phyloP scores from a whole-genome alignment of 2,329 filamentous ascomycete species.

The Phaeophleospora eucalypticola region DNA sequence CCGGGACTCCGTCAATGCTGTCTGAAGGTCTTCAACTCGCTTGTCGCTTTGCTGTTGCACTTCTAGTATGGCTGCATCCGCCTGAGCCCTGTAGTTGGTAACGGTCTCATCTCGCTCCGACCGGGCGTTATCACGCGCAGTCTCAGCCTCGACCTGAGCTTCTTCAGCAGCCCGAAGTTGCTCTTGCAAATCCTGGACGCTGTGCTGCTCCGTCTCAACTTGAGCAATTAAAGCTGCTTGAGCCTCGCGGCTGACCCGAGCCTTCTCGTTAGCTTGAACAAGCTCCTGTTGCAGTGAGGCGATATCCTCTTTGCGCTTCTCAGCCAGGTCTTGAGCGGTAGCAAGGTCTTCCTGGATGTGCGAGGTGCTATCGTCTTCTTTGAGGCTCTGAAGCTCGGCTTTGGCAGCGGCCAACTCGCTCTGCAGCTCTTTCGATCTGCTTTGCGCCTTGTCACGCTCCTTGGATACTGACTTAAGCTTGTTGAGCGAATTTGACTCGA shows the following conservation, averaged over 20 bases:
- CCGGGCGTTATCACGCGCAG: not conserved
- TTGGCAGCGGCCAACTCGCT: not conserved
- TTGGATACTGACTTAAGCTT: not conserved
- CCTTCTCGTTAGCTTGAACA: not conserved
- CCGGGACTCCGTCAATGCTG: not conserved
- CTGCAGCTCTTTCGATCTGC: not conserved
- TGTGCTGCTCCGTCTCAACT: not conserved
- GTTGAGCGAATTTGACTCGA: not conserved
- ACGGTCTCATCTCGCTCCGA: not conserved
- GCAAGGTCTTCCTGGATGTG: not conserved
- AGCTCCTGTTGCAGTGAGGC: not conserved
- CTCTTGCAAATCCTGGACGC: not conserved
- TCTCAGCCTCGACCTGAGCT: not conserved
- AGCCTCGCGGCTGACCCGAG: not conserved
- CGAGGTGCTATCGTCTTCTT: not conserved
- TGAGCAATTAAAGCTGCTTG: not conserved
- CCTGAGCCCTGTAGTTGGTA: not conserved
- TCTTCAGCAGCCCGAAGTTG: not conserved
- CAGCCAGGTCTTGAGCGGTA: not conserved
- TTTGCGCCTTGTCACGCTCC: not conserved
- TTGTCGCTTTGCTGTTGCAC: not conserved
- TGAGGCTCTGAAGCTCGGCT: not conserved
- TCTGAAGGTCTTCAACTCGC: not conserved
- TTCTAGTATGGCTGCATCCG: not conserved
- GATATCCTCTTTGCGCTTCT: not conserved